Evolutionary conservation across 306 rosid species (phyloP), one percentile per base, ranked within the genome.

Genomic region (Amphicarpaea edgeworthii): DNA sequence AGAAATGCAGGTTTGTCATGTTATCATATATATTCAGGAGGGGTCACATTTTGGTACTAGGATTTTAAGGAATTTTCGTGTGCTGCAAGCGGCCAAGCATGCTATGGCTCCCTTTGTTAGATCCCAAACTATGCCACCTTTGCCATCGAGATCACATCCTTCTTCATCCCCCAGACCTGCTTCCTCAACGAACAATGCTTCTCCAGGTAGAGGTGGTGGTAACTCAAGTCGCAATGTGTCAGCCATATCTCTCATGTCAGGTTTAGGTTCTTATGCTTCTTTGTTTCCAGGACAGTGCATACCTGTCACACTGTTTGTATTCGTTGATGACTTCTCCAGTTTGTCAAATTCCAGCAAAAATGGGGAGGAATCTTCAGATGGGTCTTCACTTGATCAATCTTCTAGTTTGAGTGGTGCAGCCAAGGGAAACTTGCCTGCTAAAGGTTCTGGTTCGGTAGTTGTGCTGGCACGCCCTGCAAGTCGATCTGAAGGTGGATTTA

Each of bases 231-330:
- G 90, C 78, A 86, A 83, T 87, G 87, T 82, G 15, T 91, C 96
- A 14, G 64, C 86, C 50, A 63, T 90, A 81, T 87, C 97, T 53
- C 88, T 86, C 42, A 91, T 90, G 96, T 91, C 98, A 57, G 96
- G 97, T 70, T 89, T 87, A 81, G 94, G 96, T 79, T 94, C 98
- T 70, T 85, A 88, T 87, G 67, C 96, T 82, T 90, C 96, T 81
- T 85, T 91, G 89, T 91, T 91, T 86, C 98, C 96, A 34, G 98
- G 98, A 79, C 97, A 87, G 81, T 91, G 98, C 82, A 91, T 87
- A 49, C 97, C 96, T 59, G 98, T 94, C 78, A 81, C 83, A 70
- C 79, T 94, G 76, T 91, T 94, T 86, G 94, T 87, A 73, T 88
- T 91, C 41, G 32, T 91, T 9, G 97, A 87, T 69, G 97, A 94